Evolutionary conservation across 140 eudicot species (phyloP), one percentile per base, ranked within the genome.

Genomic region (Bidens hawaiensis): DNA sequence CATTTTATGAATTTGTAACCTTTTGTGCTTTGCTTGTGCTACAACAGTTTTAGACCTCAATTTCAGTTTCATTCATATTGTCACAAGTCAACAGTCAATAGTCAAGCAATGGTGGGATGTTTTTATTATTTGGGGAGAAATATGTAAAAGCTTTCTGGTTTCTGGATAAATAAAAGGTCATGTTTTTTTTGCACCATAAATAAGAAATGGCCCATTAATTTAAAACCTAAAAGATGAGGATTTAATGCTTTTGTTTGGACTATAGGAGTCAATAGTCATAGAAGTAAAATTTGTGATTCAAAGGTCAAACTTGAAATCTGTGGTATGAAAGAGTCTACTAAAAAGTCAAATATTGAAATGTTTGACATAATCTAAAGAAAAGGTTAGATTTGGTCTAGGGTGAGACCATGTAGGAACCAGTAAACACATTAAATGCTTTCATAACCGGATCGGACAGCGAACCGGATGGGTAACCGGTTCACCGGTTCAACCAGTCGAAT

Each of bases 21-120:
- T 30, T 59, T 64, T 46, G 71, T 60, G 24, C n/a, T 40, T 21
- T 52, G 41, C 43, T 53, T 71, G 38, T 71, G 70, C 18, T 25
- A 69, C 36, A 30, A 17, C 30, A 53, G 30, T 43, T 14, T 30
- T 9, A 52, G 62, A 28, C 48, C 22, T 55, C 17, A 55, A 28
- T 41, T 53, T 68, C 36, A 56, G 45, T 48, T 6, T 42, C 36
- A 30, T 28, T 14, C 25, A 21, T 68, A 68, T 22, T n/a, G n/a
- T n/a, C n/a, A n/a, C 11, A 59, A 5, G 14, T 30, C 36, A 30
- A 0, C 5, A 38, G 62, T 60, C 45, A 70, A 59, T 31, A 14
- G 43, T 6, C 43, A 47, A 69, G 47, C 19, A 24, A 55, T 40
- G 55, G 31, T 24, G 34, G 63, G 56, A n/a, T 55, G 54, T 48